phyloP scores from a whole-genome alignment of 495 filamentous ascomycete species.

The Hypoxylon lenormandii region DNA sequence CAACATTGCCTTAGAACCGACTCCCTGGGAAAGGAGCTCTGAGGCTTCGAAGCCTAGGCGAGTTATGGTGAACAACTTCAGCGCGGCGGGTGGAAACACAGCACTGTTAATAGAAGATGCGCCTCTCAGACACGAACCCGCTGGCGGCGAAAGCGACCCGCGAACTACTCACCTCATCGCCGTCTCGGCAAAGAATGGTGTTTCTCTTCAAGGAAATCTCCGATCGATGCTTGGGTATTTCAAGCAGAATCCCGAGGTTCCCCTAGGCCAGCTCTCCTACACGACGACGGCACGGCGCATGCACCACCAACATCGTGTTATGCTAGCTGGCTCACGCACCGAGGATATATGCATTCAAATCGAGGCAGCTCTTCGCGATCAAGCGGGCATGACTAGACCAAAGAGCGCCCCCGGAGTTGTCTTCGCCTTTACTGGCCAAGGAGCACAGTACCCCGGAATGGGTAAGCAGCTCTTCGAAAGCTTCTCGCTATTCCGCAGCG shows the following conservation, averaged over 20 bases:
- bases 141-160: conserved; percentile 40
- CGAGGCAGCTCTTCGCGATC: conserved; percentile 30
- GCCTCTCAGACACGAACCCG: conserved; percentile 1
- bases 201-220: conserved; percentile 48
- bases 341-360: conserved; percentile 33
- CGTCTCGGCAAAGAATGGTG: conserved; percentile 60
- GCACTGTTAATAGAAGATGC: conserved; percentile 66
- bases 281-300: conserved; percentile 78
- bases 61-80: conserved; percentile 67
- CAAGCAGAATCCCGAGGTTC: conserved; percentile 54
- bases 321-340: conserved; percentile 59
- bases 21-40: conserved; percentile 51
- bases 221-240: conserved; percentile 54
- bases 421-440: not conserved
- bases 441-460: too few species aligned
- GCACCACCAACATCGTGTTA: conserved; percentile 72
- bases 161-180: conserved; percentile 59
- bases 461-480: too few species aligned
- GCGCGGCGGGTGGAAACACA: conserved; percentile 67
- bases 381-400: conserved; percentile 29
- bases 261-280: conserved; percentile 66
- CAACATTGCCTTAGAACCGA: conserved; percentile 63
- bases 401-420: conserved; percentile 50
- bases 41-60: conserved; percentile 47
- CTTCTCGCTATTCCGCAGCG: too few species aligned